These are phyloP conservation scores for Fusarium continuum DNA, from an alignment of 2,329 filamentous ascomycete genomes.

Conservation along the genomic window DNA sequence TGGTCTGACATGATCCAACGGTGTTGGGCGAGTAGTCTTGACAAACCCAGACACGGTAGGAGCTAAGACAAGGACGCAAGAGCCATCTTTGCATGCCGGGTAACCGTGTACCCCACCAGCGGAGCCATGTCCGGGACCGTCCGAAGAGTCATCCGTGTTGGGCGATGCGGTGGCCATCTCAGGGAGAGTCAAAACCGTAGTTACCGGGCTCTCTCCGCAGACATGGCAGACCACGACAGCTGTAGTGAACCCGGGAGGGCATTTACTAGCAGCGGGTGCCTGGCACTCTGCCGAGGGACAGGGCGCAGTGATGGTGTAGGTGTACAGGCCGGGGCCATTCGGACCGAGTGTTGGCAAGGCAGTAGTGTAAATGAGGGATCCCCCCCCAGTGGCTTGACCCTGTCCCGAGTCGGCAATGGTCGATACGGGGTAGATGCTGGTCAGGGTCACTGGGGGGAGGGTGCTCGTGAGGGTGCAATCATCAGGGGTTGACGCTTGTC, in stretches of 20 bases:
- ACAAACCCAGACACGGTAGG: no score
- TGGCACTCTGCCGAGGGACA: constrained; percentile 5
- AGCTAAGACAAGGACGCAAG: no score
- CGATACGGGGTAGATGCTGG: constrained; percentile 8
- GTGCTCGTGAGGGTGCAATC: constrained; percentile 15
- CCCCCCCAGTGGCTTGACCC: not conserved
- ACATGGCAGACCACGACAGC: constrained; percentile 5
- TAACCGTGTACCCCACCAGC: no score
- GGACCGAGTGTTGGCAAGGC: constrained; percentile 9
- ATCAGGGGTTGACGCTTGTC: not conserved
- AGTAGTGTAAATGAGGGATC: constrained; percentile 2
- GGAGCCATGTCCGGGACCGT: no score
- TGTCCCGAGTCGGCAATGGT: not conserved
- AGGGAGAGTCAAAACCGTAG: constrained; percentile 19
- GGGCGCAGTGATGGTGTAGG: constrained; percentile 21
- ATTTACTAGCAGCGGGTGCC: not conserved
- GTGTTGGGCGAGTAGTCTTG: no score
- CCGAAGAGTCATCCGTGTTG: no score
- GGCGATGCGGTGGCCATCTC: no score
- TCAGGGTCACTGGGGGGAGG: constrained; percentile 3
- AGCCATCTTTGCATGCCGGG: no score
- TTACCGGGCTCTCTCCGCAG: constrained; percentile 1
- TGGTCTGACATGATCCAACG: no score
- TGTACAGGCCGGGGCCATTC: constrained; percentile 9
- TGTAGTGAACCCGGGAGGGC: constrained; percentile 20